Percentiles rank a stretch among this genome's conserved stretches.
These are phyloP conservation scores for Pseudocercospora macadamiae DNA, from an alignment of 2,329 filamentous ascomycete species.

Conservation along the genomic window DNA sequence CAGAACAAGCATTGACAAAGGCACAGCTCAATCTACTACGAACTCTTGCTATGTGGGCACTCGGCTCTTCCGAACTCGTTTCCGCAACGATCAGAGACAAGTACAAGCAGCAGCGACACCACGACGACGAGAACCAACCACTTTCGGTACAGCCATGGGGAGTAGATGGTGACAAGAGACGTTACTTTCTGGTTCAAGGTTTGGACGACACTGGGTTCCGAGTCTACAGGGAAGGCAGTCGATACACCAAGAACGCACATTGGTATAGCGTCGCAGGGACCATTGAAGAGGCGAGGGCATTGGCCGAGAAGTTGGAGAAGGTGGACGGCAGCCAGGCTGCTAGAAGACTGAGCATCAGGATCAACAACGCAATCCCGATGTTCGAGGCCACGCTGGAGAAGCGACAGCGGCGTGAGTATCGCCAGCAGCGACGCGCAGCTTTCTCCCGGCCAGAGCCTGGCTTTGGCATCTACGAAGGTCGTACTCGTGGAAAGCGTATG, in stretches of 20 bases:
- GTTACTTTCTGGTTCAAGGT: slow-evolving; percentile 93
- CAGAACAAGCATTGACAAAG: no score
- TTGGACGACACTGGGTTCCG: slow-evolving; percentile 92
- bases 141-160: slow-evolving; percentile 91
- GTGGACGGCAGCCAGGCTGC: slow-evolving; percentile 82
- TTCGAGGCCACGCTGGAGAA: slow-evolving; percentile 98
- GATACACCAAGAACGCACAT: slow-evolving; percentile 68
- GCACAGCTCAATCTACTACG: slow-evolving; percentile 86
- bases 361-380: slow-evolving; percentile 76
- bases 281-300: slow-evolving; percentile 78
- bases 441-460: slow-evolving; percentile 87
- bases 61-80: slow-evolving; percentile 83
- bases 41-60: slow-evolving; percentile 82
- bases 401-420: slow-evolving; percentile 89
- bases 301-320: slow-evolving; percentile 75
- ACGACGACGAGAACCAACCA: slow-evolving; percentile 77
- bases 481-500: slow-evolving; percentile 92
- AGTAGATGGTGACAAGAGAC: slow-evolving; percentile 82
- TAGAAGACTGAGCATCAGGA: slow-evolving; percentile 74
- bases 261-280: slow-evolving; percentile 93
- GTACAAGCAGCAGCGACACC: slow-evolving; percentile 85
- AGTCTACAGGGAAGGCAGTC: slow-evolving; percentile 91
- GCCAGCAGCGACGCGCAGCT: slow-evolving; percentile 79
- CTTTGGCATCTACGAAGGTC: slow-evolving; percentile 92
- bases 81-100: slow-evolving; percentile 80